A percentile compares a stretch with the other conserved stretches of the same genome.
These are phyloP conservation scores for Volvariella volvacea DNA, from an alignment of 1,284 basidiomycete genomes.

Conservation along the genomic window DNA sequence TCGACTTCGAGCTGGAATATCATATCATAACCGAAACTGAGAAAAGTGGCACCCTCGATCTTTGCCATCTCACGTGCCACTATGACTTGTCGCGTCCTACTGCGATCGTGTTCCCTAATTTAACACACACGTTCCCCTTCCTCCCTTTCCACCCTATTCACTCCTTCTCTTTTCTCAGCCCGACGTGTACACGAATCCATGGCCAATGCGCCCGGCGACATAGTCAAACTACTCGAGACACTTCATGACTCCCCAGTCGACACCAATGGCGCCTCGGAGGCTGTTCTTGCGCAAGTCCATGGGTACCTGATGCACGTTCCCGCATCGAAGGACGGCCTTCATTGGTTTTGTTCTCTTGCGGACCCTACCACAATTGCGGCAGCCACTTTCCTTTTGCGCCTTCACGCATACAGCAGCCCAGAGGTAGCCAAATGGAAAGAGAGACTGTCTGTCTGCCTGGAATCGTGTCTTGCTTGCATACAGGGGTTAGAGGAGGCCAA, in stretches of 20 bases:
- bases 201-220: slow-evolving; percentile 18
- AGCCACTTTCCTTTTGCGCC: slow-evolving; percentile 72
- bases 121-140: slow-evolving; percentile 2
- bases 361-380: slow-evolving; percentile 45
- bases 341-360: slow-evolving; percentile 71
- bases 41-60: background rate
- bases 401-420: slow-evolving; percentile 69
- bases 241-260: slow-evolving; percentile 54
- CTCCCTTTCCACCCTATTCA: background rate
- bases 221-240: slow-evolving; percentile 36
- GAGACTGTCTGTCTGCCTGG: slow-evolving; percentile 48
- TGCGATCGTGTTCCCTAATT: slow-evolving; percentile 1
- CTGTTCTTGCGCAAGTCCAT: slow-evolving; percentile 46
- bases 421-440: slow-evolving; percentile 59
- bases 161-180: background rate
- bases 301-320: slow-evolving; percentile 46
- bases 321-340: slow-evolving; percentile 34
- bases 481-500: slow-evolving; percentile 60
- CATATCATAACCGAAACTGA: too few relatives aligned
- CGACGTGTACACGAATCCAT: slow-evolving; percentile 5
- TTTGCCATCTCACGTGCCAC: slow-evolving; percentile 1
- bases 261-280: slow-evolving; percentile 39
- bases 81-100: background rate
- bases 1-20: too few relatives aligned
- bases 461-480: slow-evolving; percentile 62